Percentiles rank a stretch among this genome's conserved stretches.
phyloP scores from a whole-genome alignment of 345 rosid species.

The Arabis hirsuta region DNA sequence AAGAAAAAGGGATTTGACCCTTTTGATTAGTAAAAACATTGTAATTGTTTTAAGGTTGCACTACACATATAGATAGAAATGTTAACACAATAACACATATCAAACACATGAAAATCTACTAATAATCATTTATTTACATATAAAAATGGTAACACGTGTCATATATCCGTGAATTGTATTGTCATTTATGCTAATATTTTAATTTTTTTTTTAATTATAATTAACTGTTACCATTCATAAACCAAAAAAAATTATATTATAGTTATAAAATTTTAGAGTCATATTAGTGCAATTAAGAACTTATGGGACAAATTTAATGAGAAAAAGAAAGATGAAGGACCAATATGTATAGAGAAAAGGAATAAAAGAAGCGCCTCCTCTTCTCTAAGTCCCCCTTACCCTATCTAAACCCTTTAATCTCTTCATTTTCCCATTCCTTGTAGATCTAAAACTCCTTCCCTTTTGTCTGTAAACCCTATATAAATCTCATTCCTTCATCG shows the following conservation, averaged over 20 bases:
- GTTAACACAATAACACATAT: too few relatives aligned
- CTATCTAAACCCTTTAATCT: slow-evolving; percentile 36
- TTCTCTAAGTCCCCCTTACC: slow-evolving; percentile 12
- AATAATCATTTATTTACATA: too few relatives aligned
- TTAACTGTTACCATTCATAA: too few relatives aligned
- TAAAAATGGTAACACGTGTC: too few relatives aligned
- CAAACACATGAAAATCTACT: too few relatives aligned
- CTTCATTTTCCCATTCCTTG: background rate
- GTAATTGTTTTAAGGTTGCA: too few relatives aligned
- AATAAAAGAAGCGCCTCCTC: slow-evolving; percentile 35
- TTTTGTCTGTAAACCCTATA: slow-evolving; percentile 35
- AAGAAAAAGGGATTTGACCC: too few relatives aligned
- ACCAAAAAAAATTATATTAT: too few relatives aligned
- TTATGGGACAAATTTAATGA: background rate
- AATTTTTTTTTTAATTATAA: too few relatives aligned
- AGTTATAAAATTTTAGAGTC: background rate
- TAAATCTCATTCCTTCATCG: slow-evolving; percentile 37
- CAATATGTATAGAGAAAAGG: slow-evolving; percentile 3
- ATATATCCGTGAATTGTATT: too few relatives aligned
- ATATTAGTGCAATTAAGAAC: background rate
- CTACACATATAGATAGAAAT: too few relatives aligned
- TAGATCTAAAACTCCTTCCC: slow-evolving; percentile 27
- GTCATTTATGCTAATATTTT: background rate
- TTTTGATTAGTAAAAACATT: too few relatives aligned
- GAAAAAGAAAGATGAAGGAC: slow-evolving; percentile 5